Evolutionary conservation across 768 basidiomycete genomes (phyloP).

Genomic region (Termitomyces sp.): DNA sequence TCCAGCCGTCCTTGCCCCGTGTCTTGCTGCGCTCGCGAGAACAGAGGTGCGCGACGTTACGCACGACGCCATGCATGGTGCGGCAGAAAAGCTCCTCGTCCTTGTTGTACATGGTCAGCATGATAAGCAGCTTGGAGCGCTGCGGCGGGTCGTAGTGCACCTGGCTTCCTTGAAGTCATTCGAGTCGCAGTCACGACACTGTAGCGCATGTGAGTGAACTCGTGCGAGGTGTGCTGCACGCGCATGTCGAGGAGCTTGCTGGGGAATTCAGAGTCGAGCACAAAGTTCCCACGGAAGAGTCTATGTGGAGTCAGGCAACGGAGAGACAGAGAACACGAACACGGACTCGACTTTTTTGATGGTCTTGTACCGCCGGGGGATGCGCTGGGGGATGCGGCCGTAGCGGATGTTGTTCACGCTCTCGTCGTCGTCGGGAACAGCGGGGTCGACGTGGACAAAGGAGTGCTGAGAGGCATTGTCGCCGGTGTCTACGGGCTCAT

Average conservation of each 20-base stretch:
- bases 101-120: conserved; percentile 98
- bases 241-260: conserved; percentile 88
- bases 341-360: conserved; percentile 86
- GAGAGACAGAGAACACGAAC: background rate
- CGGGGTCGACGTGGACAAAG: too few relatives aligned
- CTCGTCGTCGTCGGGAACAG: conserved; percentile 21
- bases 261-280: conserved; percentile 86
- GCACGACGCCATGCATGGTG: conserved; percentile 95
- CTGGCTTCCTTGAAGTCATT: conserved; percentile 84
- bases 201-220: conserved; percentile 96
- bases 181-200: conserved; percentile 95
- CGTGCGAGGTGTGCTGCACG: conserved; percentile 68
- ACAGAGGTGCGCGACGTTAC: conserved; percentile 87
- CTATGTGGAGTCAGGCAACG: conserved; percentile 21
- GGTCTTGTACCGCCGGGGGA: conserved; percentile 87
- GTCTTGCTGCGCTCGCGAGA: conserved; percentile 84
- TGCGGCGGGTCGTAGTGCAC: conserved; percentile 88
- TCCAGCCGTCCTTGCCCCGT: conserved; percentile 98
- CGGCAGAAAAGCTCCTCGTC: conserved; percentile 86
- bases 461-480: too few relatives aligned
- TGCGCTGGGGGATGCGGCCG: conserved; percentile 85
- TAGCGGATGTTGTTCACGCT: conserved; percentile 64
- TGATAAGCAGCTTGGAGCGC: conserved; percentile 91
- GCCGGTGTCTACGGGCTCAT: too few relatives aligned
- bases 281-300: conserved; percentile 90